These are phyloP conservation scores for Pelargonium citronellum DNA, from an alignment of 441 rosid species.

Conservation along the genomic window DNA sequence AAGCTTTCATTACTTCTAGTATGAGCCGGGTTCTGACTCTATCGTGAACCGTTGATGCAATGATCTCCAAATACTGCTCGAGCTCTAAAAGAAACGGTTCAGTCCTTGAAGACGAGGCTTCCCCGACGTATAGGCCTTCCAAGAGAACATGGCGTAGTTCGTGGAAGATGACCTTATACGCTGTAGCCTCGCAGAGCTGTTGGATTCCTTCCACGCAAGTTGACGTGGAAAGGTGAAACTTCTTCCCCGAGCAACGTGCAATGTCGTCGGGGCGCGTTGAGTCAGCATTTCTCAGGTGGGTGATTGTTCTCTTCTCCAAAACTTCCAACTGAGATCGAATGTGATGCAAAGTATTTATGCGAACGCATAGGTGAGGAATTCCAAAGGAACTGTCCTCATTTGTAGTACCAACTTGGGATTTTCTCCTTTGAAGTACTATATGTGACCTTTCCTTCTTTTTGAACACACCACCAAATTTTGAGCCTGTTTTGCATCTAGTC, in stretches of 20 bases:
- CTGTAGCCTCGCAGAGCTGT: slow-evolving; percentile 48
- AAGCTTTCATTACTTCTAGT: slow-evolving; percentile 62
- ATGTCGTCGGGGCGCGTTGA: slow-evolving; percentile 19
- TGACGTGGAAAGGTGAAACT: slow-evolving; percentile 42
- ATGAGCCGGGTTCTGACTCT: slow-evolving; percentile 53
- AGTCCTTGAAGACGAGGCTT: slow-evolving; percentile 67
- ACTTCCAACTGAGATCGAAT: slow-evolving; percentile 40
- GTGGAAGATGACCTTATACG: slow-evolving; percentile 45
- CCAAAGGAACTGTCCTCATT: slow-evolving; percentile 34
- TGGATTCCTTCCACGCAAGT: slow-evolving; percentile 52
- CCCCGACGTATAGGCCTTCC: slow-evolving; percentile 60
- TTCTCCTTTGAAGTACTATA: slow-evolving; percentile 34
- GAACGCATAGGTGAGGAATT: slow-evolving; percentile 58
- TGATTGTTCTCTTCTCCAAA: slow-evolving; percentile 36
- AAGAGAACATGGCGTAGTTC: slow-evolving; percentile 53
- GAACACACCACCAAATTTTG: slow-evolving; percentile 46
- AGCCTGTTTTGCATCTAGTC: slow-evolving; percentile 53
- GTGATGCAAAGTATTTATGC: slow-evolving; percentile 52
- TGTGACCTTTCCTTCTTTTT: slow-evolving; percentile 49
- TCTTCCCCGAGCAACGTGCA: slow-evolving; percentile 29
- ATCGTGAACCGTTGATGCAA: slow-evolving; percentile 53
- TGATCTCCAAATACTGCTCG: slow-evolving; percentile 49
- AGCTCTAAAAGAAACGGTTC: slow-evolving; percentile 71
- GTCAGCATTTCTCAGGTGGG: slow-evolving; percentile 41
- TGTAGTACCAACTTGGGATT: slow-evolving; percentile 36